Evolutionary conservation across 2,329 filamentous ascomycete species (phyloP), one percentile per base, ranked within the genome.

Genomic region (Sporothrix pseudoabietina): DNA sequence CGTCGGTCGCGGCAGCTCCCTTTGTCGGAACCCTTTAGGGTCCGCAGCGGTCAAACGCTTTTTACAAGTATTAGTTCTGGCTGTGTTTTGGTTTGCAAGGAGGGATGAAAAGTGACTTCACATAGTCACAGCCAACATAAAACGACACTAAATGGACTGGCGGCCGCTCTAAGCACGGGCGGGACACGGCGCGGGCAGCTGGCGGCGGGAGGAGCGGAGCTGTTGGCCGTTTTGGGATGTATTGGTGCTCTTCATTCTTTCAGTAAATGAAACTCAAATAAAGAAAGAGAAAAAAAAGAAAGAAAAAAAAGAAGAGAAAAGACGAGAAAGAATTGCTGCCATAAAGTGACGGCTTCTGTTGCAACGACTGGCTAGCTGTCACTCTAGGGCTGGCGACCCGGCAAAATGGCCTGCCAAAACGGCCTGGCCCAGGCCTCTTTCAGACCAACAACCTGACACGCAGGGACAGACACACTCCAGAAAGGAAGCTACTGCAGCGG

Each of bases 181-280:
- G 69, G 70, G 70, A 71, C 22, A 55, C 70, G 70, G 70, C 57
- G 69, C 69, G 70, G 65, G 65, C 65, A 52, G 65, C 22, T 35
- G 47, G 65, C 70, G 57, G 32, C 57, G 70, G 70, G 44, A 71
- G 19, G 57, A 65, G 70, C 70, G 70, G 70, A 65, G 70, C 70
- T 55, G 70, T 65, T 70, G 35, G 69, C 39, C 61, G 54, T 61
- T 55, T 70, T 44, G 69, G 69, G 22, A 54, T 10, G 10, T 61
- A 41, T 22, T 54, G 66, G 19, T 30, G 8, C 22, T 26, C 30
- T 22, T 26, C 19, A 10, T 35, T 14, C 54, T 32, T 54, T 32
- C 22, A 22, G 41, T 12, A 5, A 41, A 12, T 32, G 57, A 19
- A 61, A 39, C 57, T 35, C 41, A 14, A 14, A 47, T 41, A 7